phyloP scores from a whole-genome alignment of 2,329 filamentous ascomycete genomes.

The Diatrype stigma region DNA sequence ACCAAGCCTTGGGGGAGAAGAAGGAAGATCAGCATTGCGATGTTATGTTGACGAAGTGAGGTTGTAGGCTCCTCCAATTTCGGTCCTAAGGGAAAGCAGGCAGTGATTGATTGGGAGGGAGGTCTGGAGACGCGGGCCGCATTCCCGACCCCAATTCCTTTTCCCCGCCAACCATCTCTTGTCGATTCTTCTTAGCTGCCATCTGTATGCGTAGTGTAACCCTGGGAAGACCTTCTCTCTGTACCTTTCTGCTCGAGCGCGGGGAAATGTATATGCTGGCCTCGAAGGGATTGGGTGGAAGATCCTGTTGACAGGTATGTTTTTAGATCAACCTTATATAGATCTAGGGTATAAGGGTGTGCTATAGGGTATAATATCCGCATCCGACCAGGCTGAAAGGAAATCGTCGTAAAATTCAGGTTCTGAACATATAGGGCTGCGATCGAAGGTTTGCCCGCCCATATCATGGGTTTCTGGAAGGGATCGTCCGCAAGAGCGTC shows the following conservation, averaged over 20 bases:
- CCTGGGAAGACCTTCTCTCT: neutral
- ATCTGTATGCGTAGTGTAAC: neutral
- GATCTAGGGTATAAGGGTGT: neutral
- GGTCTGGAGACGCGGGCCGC: neutral
- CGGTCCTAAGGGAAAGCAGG: neutral
- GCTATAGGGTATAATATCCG: neutral
- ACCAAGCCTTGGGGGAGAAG: neutral
- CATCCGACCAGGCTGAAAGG: neutral
- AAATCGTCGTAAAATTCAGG: neutral
- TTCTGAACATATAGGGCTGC: neutral
- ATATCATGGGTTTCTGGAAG: neutral
- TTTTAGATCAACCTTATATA: neutral
- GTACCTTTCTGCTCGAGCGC: neutral
- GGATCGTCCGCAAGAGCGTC: neutral
- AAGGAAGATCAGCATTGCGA: neutral
- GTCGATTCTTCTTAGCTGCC: neutral
- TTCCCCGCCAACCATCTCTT: neutral
- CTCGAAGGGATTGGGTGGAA: neutral
- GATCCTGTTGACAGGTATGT: neutral
- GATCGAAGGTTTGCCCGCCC: neutral
- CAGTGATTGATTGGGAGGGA: neutral
- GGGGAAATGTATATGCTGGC: neutral
- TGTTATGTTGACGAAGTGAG: neutral
- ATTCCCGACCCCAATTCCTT: neutral
- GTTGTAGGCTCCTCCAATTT: neutral